These are phyloP conservation scores for Picochlorum sp. DNA, from an alignment of 139 green algal species.

Conservation along the genomic window DNA sequence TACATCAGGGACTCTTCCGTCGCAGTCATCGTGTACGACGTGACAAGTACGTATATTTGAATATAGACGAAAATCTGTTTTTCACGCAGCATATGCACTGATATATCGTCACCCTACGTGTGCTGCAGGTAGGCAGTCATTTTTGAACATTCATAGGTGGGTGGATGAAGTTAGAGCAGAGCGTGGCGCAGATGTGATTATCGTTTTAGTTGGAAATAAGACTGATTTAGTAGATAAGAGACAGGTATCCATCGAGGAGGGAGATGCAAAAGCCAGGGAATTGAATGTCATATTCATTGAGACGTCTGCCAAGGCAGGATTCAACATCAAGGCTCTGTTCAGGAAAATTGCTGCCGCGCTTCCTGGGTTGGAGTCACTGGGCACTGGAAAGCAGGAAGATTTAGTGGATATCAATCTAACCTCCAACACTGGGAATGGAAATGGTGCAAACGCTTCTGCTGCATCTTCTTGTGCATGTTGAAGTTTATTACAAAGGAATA, in stretches of 20 bases:
- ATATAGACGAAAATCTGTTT: slow-evolving; percentile 3
- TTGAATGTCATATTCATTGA: slow-evolving; percentile 97
- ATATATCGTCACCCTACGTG: slow-evolving; percentile 37
- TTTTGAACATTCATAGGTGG: slow-evolving; percentile 93
- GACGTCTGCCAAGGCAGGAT: slow-evolving; percentile 94
- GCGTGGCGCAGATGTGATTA: slow-evolving; percentile 93
- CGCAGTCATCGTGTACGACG: slow-evolving; percentile 97
- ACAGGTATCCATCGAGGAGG: slow-evolving; percentile 96
- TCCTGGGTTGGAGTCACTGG: slow-evolving; percentile 86
- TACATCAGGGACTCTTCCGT: slow-evolving; percentile 98
- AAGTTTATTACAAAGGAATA: neutral
- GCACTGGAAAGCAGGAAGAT: slow-evolving; percentile 58
- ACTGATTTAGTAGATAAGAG: slow-evolving; percentile 95
- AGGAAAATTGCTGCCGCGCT: slow-evolving; percentile 94
- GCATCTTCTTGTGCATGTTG: slow-evolving; percentile 37
- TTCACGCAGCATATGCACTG: neutral
- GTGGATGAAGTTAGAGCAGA: slow-evolving; percentile 96
- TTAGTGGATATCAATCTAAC: slow-evolving; percentile 87
- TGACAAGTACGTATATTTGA: slow-evolving; percentile 64
- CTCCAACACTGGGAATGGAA: slow-evolving; percentile 27
- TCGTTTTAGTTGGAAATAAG: slow-evolving; percentile 99
- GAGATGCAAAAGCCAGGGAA: slow-evolving; percentile 77
- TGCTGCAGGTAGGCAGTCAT: slow-evolving; percentile 62
- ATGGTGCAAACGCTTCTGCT: slow-evolving; percentile 2
- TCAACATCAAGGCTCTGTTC: slow-evolving; percentile 99